Base-by-base conservation (phyloP, 495 filamentous ascomycete species). In the Antarctomyces pellizariae region DNA sequence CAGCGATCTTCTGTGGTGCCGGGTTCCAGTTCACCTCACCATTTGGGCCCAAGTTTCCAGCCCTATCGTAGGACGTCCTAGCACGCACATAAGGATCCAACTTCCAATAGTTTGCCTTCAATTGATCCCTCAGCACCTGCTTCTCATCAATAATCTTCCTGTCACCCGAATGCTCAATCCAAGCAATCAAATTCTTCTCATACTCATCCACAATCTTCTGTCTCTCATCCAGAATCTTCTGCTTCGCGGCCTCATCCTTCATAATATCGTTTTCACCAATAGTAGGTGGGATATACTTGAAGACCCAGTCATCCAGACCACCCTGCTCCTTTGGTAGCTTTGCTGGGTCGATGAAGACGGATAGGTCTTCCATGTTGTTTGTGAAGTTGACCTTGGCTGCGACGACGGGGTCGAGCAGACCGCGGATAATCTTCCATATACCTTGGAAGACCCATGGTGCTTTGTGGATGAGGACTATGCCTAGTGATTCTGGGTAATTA, bases 401-500 rank as follows among this genome's bases (percentile, higher is more conserved):
- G 14, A 95, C 89, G 7, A 93, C 89, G 0, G 86, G 86, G 49
- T 97, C 86, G 19, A 97, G 70, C 89, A 84, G 95, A 43, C 82
- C 80, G 37, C 66, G 71, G 47, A 97, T 89, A 31, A 97, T 73
- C 38, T 64, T 78, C 84, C 73, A 78, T 31, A 79, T 71, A 75
- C 76, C 70, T 52, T 86, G 78, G 54, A 97, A 97, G 19, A 95
- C 54, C 86, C 84, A 97, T 3, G 86, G 86, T 0, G 86, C 70
- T 47, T 92, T 91, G 54, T 97, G 82, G 18, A 97, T 77, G n/a
- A 95, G 69, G 4, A 95, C 82, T 4, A 77, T 56, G 24, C 89
- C 86, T 0, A 97, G 57, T 27, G 63, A 76, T 45, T 95, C 89
- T 14, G 89, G 86, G 44, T 95, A 97, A 49, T 97, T 95, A 26